Conservation (phyloP, 768 basidiomycete genomes). For the Tricholoma hemisulphureum region DNA sequence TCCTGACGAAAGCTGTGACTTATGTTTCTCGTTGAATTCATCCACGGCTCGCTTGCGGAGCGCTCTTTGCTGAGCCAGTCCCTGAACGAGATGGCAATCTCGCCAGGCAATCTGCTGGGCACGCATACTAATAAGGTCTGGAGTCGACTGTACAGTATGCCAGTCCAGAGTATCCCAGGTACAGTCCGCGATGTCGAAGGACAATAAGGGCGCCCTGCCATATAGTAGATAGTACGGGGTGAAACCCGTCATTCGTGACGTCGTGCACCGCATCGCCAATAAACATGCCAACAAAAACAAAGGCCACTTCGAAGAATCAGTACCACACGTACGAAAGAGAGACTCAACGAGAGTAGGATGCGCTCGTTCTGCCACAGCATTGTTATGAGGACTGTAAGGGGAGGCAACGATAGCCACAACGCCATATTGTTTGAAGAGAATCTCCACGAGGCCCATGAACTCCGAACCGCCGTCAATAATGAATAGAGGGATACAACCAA, state of each 20-base stretch:
- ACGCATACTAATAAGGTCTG: slow-evolving; percentile 25
- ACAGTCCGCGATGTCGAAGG: slow-evolving; percentile 23
- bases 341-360: slow-evolving; percentile 25
- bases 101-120: slow-evolving; percentile 19
- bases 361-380: slow-evolving; percentile 28
- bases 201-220: slow-evolving; percentile 16
- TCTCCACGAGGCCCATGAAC: slow-evolving; percentile 24
- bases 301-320: slow-evolving; percentile 22
- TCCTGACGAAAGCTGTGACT: slow-evolving; percentile 10
- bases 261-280: slow-evolving; percentile 24
- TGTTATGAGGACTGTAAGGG: slow-evolving; percentile 33
- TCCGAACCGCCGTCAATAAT: slow-evolving; percentile 22
- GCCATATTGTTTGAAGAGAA: slow-evolving; percentile 17
- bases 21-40: slow-evolving; percentile 18
- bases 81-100: slow-evolving; percentile 17
- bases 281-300: slow-evolving; percentile 20
- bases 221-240: slow-evolving; percentile 31
- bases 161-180: slow-evolving; percentile 30
- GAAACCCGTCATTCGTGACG: slow-evolving; percentile 26
- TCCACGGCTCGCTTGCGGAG: slow-evolving; percentile 18
- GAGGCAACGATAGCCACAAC: slow-evolving; percentile 26
- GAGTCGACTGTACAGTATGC: slow-evolving; percentile 17
- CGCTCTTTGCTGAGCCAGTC: slow-evolving; percentile 7
- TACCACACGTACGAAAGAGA: slow-evolving; percentile 19
- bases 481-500: slow-evolving; percentile 11